Percentiles rank a stretch among this genome's conserved stretches.
Conservation (phyloP, 176 grass and related monocot genomes). For the Miscanthus lutarioriparius region DNA sequence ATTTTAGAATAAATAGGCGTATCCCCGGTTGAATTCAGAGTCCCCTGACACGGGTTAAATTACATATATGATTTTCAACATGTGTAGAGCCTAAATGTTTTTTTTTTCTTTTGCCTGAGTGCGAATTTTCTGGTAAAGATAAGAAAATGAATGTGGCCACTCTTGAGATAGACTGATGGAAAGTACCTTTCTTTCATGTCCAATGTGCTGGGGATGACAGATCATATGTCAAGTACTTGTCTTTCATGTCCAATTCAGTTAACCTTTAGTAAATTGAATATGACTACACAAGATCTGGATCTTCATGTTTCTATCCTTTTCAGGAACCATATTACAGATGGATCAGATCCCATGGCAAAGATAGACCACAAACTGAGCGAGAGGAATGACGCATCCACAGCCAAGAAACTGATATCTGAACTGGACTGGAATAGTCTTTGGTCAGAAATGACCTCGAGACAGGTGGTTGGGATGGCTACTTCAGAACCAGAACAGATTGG, state of each 20-base stretch:
- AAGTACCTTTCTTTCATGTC: slow-evolving; percentile 23
- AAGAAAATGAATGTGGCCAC: not conserved
- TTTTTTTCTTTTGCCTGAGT: not conserved
- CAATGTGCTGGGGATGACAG: not conserved
- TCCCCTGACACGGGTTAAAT: not conserved
- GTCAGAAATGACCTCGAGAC: not conserved
- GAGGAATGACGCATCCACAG: not conserved
- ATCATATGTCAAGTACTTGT: slow-evolving; percentile 10
- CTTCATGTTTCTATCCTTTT: not conserved
- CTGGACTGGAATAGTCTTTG: not conserved
- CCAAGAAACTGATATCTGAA: not conserved
- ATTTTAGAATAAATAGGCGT: not conserved
- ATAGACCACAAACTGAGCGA: not conserved
- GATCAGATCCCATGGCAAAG: not conserved
- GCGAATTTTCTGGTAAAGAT: not conserved
- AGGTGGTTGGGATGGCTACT: slow-evolving; percentile 5
- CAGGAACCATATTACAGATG: not conserved
- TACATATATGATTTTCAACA: not conserved
- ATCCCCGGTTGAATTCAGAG: not conserved
- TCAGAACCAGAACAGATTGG: not conserved
- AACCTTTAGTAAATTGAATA: slow-evolving; percentile 7
- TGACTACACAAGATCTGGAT: slow-evolving; percentile 1
- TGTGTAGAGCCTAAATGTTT: not conserved
- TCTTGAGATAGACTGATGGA: not conserved
- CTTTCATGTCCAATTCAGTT: slow-evolving; percentile 28